phyloP scores from a whole-genome alignment of 1,284 basidiomycete species.

The Malassezia arunalokei region DNA sequence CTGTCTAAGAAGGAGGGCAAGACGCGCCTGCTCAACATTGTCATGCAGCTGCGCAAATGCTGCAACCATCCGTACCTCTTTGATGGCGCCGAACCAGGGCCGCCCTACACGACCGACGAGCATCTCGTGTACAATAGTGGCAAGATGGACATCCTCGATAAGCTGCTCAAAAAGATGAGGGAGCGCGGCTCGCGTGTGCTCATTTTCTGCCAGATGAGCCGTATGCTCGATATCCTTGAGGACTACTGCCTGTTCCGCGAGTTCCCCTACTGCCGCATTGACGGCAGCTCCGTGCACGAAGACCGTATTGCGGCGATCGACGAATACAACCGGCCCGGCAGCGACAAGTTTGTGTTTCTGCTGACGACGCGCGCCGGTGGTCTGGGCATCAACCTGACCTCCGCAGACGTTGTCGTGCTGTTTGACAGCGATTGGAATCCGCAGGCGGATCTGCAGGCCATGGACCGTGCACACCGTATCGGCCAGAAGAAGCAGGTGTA shows the following conservation, averaged over 20 bases:
- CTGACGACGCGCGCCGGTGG: slow-evolving; percentile 97
- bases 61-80: slow-evolving; percentile 56
- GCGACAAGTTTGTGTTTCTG: slow-evolving; percentile 93
- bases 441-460: slow-evolving; percentile 94
- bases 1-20: slow-evolving; percentile 85
- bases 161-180: slow-evolving; percentile 71
- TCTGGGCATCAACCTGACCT: slow-evolving; percentile 89
- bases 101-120: slow-evolving; percentile 95
- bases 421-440: slow-evolving; percentile 99
- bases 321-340: slow-evolving; percentile 89
- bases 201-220: slow-evolving; percentile 98
- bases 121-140: slow-evolving; percentile 88
- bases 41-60: slow-evolving; percentile 71
- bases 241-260: slow-evolving; percentile 89
- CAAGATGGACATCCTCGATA: slow-evolving; percentile 96
- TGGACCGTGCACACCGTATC: slow-evolving; percentile 97
- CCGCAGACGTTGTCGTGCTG: slow-evolving; percentile 89
- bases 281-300: slow-evolving; percentile 87
- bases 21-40: slow-evolving; percentile 93
- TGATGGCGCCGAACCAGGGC: slow-evolving; percentile 65
- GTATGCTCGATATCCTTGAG: slow-evolving; percentile 85
- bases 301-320: slow-evolving; percentile 92
- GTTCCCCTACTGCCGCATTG: slow-evolving; percentile 84
- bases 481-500: slow-evolving; percentile 98
- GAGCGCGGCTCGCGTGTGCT: slow-evolving; percentile 84